These are phyloP conservation scores for Santalum album DNA, from an alignment of 164 flowering plant species.

Conservation along the genomic window DNA sequence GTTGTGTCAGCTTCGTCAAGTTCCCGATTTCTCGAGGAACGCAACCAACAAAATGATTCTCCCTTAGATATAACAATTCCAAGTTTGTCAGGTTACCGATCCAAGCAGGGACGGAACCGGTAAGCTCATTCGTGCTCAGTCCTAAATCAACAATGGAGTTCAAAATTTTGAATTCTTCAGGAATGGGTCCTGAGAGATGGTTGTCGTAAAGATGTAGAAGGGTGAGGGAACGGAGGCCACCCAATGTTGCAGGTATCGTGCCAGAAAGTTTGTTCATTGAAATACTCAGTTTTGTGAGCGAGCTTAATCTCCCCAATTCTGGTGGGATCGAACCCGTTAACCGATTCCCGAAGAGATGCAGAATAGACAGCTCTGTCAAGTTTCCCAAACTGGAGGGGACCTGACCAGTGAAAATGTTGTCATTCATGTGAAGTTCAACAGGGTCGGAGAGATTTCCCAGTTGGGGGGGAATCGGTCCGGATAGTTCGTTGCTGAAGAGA, in stretches of 20 bases:
- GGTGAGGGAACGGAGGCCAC: not conserved
- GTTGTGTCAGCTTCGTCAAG: no score
- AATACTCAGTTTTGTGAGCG: not conserved
- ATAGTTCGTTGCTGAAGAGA: not conserved
- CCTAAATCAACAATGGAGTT: no score
- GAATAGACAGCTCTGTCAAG: not conserved
- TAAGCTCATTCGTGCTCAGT: no score
- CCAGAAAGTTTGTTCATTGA: conserved; percentile 10
- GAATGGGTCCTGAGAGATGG: no score
- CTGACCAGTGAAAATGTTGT: conserved; percentile 14
- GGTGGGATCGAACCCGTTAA: conserved; percentile 13
- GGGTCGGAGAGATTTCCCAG: conserved; percentile 4
- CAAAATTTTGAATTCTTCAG: no score
- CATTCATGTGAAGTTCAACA: not conserved
- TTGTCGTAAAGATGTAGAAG: not conserved
- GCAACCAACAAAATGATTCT: not conserved
- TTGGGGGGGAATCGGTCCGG: conserved; percentile 2
- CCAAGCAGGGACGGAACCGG: no score
- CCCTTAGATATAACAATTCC: not conserved
- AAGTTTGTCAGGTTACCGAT: no score
- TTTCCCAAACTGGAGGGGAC: conserved; percentile 7
- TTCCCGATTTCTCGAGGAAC: conserved; percentile 5
- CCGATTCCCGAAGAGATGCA: not conserved
- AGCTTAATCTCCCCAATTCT: conserved; percentile 4
- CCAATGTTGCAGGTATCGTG: conserved; percentile 6